Percentiles rank a stretch among this genome's conserved stretches.
phyloP scores from a whole-genome alignment of 176 grass and related monocot species.

The Stipa capillata region DNA sequence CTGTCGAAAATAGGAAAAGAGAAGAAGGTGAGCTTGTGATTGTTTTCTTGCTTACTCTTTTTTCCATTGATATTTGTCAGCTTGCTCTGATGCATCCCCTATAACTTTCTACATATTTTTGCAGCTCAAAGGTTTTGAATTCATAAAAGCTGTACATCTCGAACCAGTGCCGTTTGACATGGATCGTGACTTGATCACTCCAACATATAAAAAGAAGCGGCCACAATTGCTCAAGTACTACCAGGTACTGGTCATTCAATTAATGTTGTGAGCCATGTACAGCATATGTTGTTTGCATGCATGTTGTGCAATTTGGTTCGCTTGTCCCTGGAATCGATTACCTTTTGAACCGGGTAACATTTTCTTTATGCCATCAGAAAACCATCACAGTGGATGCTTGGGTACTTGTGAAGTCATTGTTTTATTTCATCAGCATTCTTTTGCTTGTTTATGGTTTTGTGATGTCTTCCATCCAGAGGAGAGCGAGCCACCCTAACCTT shows the following conservation, averaged over 20 bases:
- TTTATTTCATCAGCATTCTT: not conserved
- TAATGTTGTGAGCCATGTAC: not conserved
- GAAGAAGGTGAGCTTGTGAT: slow-evolving; percentile 57
- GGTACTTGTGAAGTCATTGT: not conserved
- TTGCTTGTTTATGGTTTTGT: not conserved
- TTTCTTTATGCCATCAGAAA: not conserved
- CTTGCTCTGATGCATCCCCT: not conserved
- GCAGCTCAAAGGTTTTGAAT: slow-evolving; percentile 92
- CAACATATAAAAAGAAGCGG: slow-evolving; percentile 86
- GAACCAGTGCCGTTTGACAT: slow-evolving; percentile 75
- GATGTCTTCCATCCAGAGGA: not conserved
- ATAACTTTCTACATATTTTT: slow-evolving; percentile 12
- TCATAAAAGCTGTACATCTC: slow-evolving; percentile 65
- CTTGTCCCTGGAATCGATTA: not conserved
- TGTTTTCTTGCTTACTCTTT: not conserved
- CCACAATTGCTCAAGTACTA: slow-evolving; percentile 80
- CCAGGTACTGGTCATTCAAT: slow-evolving; percentile 39
- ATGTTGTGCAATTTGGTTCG: not conserved
- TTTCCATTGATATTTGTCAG: not conserved
- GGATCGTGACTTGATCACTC: slow-evolving; percentile 83
- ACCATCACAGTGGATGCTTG: not conserved
- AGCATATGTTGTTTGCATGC: not conserved
- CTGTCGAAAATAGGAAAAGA: slow-evolving; percentile 59
- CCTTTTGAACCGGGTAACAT: not conserved
- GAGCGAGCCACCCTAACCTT: not conserved